Evolutionary conservation across 805 yeast species (phyloP).

Genomic region (Yamadazyma ubonensis): DNA sequence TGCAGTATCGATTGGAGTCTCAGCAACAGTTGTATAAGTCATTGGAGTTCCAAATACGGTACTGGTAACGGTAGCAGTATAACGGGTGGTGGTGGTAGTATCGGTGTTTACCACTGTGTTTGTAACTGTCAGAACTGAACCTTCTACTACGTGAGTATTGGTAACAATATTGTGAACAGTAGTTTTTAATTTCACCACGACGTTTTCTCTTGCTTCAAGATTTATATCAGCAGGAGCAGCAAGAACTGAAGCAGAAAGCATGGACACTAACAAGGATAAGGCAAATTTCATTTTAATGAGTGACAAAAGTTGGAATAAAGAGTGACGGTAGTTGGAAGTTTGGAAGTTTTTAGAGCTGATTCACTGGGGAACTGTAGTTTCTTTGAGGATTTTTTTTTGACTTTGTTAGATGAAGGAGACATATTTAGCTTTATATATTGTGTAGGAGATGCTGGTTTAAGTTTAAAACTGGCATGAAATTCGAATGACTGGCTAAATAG

Average conservation of each 20-base stretch:
- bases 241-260: conserved; percentile 20
- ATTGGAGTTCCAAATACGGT: conserved; percentile 39
- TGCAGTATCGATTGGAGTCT: conserved; percentile 26
- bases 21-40: conserved; percentile 36
- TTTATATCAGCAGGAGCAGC: conserved; percentile 19
- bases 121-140: conserved; percentile 28
- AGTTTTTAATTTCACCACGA: conserved; percentile 32
- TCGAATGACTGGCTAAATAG: neutral
- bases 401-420: no score
- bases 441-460: neutral
- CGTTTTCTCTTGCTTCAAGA: conserved; percentile 19
- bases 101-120: conserved; percentile 28
- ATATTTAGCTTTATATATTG: neutral
- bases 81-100: conserved; percentile 38
- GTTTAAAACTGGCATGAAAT: neutral
- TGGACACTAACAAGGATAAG: conserved; percentile 19
- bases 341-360: conserved; percentile 1
- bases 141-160: conserved; percentile 31
- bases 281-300: conserved; percentile 28
- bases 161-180: conserved; percentile 38
- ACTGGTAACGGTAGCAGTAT: conserved; percentile 44
- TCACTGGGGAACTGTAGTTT: conserved; percentile 6
- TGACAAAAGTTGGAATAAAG: conserved; percentile 19
- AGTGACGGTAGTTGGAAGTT: conserved; percentile 16
- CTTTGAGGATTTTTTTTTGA: no score